Base-by-base conservation (phyloP, 192 early-diverging fungal species). In the Lunasporangiospora selenospora region DNA sequence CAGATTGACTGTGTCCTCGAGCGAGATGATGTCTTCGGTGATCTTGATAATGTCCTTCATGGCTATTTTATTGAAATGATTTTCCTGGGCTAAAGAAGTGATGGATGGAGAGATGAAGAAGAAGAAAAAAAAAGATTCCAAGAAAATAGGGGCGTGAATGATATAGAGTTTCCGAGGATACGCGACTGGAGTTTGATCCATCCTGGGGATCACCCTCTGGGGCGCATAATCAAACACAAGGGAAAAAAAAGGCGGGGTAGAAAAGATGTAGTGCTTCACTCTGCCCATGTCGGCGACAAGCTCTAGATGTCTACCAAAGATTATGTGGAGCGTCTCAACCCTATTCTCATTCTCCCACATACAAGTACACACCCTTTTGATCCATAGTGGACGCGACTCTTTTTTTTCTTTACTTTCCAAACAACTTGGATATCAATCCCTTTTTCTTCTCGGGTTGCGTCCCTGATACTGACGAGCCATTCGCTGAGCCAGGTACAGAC, bases 1-100 rank as follows among this genome's bases (percentile, higher is more conserved):
- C 7, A 84, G 66, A n/a, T 83, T 63, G 43, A 87, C 77, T 40
- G 89, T 81, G 11, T 67, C 47, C 59, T 88, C 84, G 24, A 90
- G 79, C 38, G 78, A 80, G 16, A 90, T 77, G 19, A 65, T 67
- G 32, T 90, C 89, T 6, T 70, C 2, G 0, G 83, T 84, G 33
- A 92, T 78, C 65, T 82, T 75, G 30, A 86, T 79, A 56, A 77
- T 65, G 75, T 82, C 77, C 37, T 58, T 82, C 59, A 60, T 52
- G 38, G 21, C 7, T 58, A 24, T 41, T 24, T 0, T 3, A 18
- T 21, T n/a, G 3, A 10, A 16, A 32, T 8, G 31, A 21, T 8
- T 6, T 1, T 21, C n/a, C 32, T 13, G 16, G 18, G 13, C 23
- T 56, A n/a, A 13, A 24, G 37, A 16, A 15, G 10, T 39, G 24